Evolutionary conservation across 805 yeast species (phyloP), one percentile per base, ranked within the genome.

Genomic region (Ogataea polymorpha): DNA sequence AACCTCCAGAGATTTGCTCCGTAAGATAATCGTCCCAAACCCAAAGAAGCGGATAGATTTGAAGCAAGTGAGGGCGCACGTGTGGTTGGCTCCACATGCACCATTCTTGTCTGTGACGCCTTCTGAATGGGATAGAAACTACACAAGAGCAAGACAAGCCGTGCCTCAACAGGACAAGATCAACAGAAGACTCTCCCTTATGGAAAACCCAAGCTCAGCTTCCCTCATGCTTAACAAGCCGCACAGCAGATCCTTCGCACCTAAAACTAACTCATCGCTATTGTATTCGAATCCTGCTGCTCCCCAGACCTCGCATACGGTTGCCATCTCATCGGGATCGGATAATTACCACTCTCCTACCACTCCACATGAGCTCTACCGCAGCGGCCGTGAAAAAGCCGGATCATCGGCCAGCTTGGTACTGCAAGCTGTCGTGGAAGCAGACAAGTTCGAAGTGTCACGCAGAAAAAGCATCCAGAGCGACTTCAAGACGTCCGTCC

Each of bases 61-160:
- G 51, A 71, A 72, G 53, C 83, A 80, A 41, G 80, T 91, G 17
- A 73, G 91, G 51, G 70, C 79, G 21, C 99, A 91, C 62, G 79
- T 85, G 20, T 91, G 99, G 99, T 63, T 93, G 41, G 68, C 82
- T n/a, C 84, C 88, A 3, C 89, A 91, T 65, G 79, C 81, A 11
- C 81, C 81, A 50, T 85, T 90, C 67, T 67, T 93, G 50, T 79
- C 93, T 0, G 83, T 89, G 23, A 77, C 91, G 14, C 96, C 96
- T 30, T 73, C 76, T 3, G 96, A 91, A 59, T 93, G 97, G 97
- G 98, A 91, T 61, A 70, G 70, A 41, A 68, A 70, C 40, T 70
- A 74, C 56, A 66, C 76, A 41, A 67, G 71, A 48, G 65, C 78
- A 16, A 46, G 51, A 42, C 45, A 46, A 39, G 14, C 47, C 8